These are phyloP conservation scores for Collybia mongolica DNA, from an alignment of 768 basidiomycete species.

Conservation along the genomic window DNA sequence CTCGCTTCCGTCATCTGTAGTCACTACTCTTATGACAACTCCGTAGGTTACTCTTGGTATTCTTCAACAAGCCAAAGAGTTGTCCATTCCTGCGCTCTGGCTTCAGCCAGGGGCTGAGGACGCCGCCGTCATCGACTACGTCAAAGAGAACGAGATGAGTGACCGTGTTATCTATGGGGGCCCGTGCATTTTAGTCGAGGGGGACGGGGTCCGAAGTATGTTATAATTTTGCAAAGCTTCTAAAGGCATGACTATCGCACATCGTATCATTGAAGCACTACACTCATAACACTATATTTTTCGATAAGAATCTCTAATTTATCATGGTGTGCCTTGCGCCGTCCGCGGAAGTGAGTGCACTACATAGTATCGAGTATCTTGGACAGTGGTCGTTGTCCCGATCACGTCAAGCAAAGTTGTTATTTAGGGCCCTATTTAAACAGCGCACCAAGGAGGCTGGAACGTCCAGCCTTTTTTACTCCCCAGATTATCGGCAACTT, in stretches of 20 bases:
- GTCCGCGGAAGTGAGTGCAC: too few relatives aligned
- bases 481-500: too few relatives aligned
- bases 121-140: conserved; percentile 56
- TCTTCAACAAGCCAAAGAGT: conserved; percentile 65
- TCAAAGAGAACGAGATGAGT: conserved; percentile 61
- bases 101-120: conserved; percentile 88
- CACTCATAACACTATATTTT: not conserved
- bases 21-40: not conserved
- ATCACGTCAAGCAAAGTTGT: too few relatives aligned
- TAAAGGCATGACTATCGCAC: not conserved
- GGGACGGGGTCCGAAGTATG: conserved; percentile 52
- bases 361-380: too few relatives aligned
- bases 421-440: too few relatives aligned
- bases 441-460: not conserved
- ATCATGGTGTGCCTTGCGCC: too few relatives aligned
- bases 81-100: conserved; percentile 80
- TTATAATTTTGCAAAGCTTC: conserved; percentile 14
- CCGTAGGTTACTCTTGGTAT: conserved; percentile 66
- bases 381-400: too few relatives aligned
- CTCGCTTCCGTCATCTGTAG: not conserved
- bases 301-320: not conserved
- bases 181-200: conserved; percentile 78
- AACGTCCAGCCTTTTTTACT: too few relatives aligned
- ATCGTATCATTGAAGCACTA: not conserved
- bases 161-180: conserved; percentile 80